phyloP scores from a whole-genome alignment of 106 monocot species.

The Dactylorhiza incarnata region DNA sequence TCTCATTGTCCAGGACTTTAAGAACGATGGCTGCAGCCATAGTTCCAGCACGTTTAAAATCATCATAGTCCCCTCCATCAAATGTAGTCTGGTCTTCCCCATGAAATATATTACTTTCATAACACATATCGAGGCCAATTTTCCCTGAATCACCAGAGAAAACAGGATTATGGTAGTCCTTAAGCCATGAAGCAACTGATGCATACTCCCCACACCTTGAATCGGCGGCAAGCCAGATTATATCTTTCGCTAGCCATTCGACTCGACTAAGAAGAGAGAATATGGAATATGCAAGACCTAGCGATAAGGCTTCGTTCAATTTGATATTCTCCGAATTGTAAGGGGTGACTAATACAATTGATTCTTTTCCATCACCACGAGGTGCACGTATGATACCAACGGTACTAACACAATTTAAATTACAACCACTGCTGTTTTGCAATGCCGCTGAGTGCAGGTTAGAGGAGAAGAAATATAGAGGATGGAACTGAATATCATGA shows the following conservation, averaged over 20 bases:
- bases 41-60: conserved; percentile 83
- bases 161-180: conserved; percentile 69
- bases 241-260: conserved; percentile 89
- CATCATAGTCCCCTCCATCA: conserved; percentile 14
- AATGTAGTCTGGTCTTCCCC: conserved; percentile 4
- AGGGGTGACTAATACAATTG: conserved; percentile 81
- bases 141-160: conserved; percentile 28
- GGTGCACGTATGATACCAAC: conserved; percentile 83
- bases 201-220: conserved; percentile 71
- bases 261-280: conserved; percentile 68
- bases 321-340: conserved; percentile 56
- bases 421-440: conserved; percentile 29
- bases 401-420: conserved; percentile 43
- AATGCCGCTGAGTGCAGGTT: conserved; percentile 4
- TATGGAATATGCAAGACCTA: conserved; percentile 73
- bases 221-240: conserved; percentile 88
- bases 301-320: conserved; percentile 41
- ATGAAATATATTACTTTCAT: conserved; percentile 17
- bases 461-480: conserved; percentile 66
- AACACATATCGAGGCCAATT: conserved; percentile 18
- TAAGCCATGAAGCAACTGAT: conserved; percentile 72
- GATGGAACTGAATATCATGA: conserved; percentile 28
- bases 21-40: conserved; percentile 81
- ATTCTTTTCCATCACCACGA: conserved; percentile 92
- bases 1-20: conserved; percentile 49